Base-by-base conservation (phyloP, 2,329 filamentous ascomycete genomes). In the Trichoderma sp. region DNA sequence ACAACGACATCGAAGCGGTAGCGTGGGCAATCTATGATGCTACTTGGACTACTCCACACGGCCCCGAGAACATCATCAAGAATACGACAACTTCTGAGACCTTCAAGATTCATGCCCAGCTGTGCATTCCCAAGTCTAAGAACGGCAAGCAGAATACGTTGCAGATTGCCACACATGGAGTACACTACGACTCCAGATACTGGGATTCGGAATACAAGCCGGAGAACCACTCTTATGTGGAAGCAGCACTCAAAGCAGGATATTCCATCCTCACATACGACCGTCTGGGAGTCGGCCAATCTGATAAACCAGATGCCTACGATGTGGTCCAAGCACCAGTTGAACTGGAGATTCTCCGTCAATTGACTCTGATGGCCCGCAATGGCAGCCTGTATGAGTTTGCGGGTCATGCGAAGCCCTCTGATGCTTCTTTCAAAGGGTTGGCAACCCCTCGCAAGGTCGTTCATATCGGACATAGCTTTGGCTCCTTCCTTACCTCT, bases 121-220 rank as follows among this genome's bases (percentile, higher is more conserved):
- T 64, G 13, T 64, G 61, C 12, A 12, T 64, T 22, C 61, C 61
- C 35, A 56, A 64, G 8, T 39, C 50, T 45, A 50, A 45, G 25
- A 34, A 64, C 12, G 27, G 22, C n/a, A 56, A 45, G 61, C 39
- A 64, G 1, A 54, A 56, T 34, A 34, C 34, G n/a, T 34, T 64
- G 50, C 50, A 64, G 35, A 64, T 64, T 42, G 61, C 61, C 35
- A 64, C 61, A 5, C 61, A 64, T 8, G 61, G 61, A 56, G 61
- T 64, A 13, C 61, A 64, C 12, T 64, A 64, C 15, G 61, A 64
- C 27, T 64, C 61, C 19, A 54, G 61, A 56, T 64, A 64, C 61
- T 64, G 61, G 61, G 61, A 64, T 27, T 64, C 61, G 27, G 32
- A 54, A 12, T 64, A 64, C 50, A 64, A 54, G 50, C 61, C 61